These are phyloP conservation scores for Naegleria lovaniensis DNA, from an alignment of 208 protist species.

Conservation along the genomic window DNA sequence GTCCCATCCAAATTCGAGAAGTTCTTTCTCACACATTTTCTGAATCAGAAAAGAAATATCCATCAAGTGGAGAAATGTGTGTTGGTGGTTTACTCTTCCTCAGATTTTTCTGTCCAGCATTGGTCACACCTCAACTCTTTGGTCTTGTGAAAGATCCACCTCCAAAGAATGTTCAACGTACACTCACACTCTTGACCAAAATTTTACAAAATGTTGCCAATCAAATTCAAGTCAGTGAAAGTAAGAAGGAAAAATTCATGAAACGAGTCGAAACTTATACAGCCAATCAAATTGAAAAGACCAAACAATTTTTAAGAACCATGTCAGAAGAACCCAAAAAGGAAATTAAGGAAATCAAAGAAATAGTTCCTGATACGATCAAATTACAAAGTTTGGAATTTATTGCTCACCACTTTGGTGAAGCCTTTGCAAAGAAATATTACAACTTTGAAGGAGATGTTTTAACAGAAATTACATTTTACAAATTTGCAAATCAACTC, in stretches of 20 bases:
- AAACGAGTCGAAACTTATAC: neutral
- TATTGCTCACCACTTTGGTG: neutral
- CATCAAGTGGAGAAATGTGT: slow-evolving; percentile 3
- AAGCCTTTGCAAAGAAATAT: neutral
- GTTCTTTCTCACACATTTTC: neutral
- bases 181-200: neutral
- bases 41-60: too few relatives aligned
- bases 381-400: slow-evolving; percentile 2
- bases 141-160: neutral
- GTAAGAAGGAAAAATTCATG: slow-evolving; percentile 23
- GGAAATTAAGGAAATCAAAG: neutral
- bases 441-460: neutral
- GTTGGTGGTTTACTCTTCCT: slow-evolving; percentile 10
- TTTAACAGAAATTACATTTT: neutral
- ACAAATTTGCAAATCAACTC: neutral
- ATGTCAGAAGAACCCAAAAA: neutral
- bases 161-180: neutral
- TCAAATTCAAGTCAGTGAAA: neutral
- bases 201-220: slow-evolving; percentile 20
- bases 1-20: neutral
- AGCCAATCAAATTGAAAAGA: neutral
- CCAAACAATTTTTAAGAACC: neutral
- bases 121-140: slow-evolving; percentile 4
- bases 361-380: slow-evolving; percentile 1
- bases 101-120: slow-evolving; percentile 4